Percentiles rank a stretch among this genome's conserved stretches.
Conservation (phyloP, 2,329 filamentous ascomycete genomes). For the Diaporthe batatas region DNA sequence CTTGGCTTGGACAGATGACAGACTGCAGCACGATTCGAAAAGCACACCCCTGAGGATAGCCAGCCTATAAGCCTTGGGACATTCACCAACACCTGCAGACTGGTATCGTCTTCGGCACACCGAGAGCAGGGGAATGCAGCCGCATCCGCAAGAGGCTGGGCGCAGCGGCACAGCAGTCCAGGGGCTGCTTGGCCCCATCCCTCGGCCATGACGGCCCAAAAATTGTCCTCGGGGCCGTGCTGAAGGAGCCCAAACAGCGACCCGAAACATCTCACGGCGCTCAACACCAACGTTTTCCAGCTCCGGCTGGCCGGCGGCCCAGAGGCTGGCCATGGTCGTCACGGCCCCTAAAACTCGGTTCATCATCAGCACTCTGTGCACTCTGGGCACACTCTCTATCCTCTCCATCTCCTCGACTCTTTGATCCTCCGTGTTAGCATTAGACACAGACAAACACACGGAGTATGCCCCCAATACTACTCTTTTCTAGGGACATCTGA, state of each 20-base stretch:
- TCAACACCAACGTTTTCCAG: not conserved
- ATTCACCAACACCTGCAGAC: not conserved
- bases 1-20: not conserved
- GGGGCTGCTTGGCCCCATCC: conserved; percentile 6
- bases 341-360: conserved; percentile 24
- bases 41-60: no score
- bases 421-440: not conserved
- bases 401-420: not conserved
- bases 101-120: not conserved
- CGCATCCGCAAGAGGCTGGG: not conserved
- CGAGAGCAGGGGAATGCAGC: not conserved
- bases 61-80: no score
- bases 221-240: not conserved
- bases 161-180: conserved; percentile 17
- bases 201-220: conserved; percentile 9
- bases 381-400: conserved; percentile 4
- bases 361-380: conserved; percentile 18
- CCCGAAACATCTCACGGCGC: conserved; percentile 23
- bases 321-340: conserved; percentile 10
- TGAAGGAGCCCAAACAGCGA: conserved; percentile 24
- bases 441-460: no score
- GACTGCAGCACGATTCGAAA: not conserved
- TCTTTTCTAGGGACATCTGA: not conserved
- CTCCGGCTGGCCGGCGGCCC: not conserved
- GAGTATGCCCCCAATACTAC: not conserved